These are phyloP conservation scores for Meyerozyma smithsonii DNA, from an alignment of 1,139 yeast genomes.

Conservation along the genomic window DNA sequence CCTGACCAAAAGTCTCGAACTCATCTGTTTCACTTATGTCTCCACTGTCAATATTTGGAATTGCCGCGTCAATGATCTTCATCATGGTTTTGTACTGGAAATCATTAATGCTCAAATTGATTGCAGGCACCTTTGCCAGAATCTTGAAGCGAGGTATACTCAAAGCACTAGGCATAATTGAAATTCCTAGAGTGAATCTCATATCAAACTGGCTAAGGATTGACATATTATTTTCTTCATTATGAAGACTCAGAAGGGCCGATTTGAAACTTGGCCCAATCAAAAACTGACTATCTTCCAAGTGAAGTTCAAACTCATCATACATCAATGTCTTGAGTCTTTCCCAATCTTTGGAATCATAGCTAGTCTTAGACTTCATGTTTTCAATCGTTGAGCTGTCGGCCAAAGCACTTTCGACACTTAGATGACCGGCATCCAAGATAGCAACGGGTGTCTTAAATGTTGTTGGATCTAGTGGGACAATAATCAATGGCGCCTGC, in stretches of 20 bases:
- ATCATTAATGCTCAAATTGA: slow-evolving; percentile 74
- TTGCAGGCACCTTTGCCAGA: slow-evolving; percentile 75
- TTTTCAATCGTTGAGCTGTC: slow-evolving; percentile 66
- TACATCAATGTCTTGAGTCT: slow-evolving; percentile 77
- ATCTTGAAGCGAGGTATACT: slow-evolving; percentile 69
- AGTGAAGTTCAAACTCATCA: slow-evolving; percentile 72
- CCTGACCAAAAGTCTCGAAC: slow-evolving; percentile 31
- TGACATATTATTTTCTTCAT: slow-evolving; percentile 42
- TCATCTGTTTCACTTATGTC: slow-evolving; percentile 30
- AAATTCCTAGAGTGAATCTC: slow-evolving; percentile 69
- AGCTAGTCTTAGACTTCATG: slow-evolving; percentile 64
- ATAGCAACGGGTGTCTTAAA: slow-evolving; percentile 88
- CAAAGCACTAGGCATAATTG: slow-evolving; percentile 77
- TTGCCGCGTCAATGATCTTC: slow-evolving; percentile 65
- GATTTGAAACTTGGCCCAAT: slow-evolving; percentile 80
- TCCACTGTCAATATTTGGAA: slow-evolving; percentile 52
- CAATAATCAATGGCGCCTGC: slow-evolving; percentile 88
- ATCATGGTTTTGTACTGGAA: slow-evolving; percentile 84
- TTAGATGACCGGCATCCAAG: slow-evolving; percentile 94
- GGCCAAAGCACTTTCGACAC: slow-evolving; percentile 76
- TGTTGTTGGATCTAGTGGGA: slow-evolving; percentile 77
- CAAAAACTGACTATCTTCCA: slow-evolving; percentile 84
- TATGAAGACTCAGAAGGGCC: slow-evolving; percentile 66
- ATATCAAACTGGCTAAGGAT: slow-evolving; percentile 76
- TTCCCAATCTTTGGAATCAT: slow-evolving; percentile 68